These are phyloP conservation scores for Sugiyamaella pinicola DNA, from an alignment of 1,139 yeast genomes.

Conservation along the genomic window DNA sequence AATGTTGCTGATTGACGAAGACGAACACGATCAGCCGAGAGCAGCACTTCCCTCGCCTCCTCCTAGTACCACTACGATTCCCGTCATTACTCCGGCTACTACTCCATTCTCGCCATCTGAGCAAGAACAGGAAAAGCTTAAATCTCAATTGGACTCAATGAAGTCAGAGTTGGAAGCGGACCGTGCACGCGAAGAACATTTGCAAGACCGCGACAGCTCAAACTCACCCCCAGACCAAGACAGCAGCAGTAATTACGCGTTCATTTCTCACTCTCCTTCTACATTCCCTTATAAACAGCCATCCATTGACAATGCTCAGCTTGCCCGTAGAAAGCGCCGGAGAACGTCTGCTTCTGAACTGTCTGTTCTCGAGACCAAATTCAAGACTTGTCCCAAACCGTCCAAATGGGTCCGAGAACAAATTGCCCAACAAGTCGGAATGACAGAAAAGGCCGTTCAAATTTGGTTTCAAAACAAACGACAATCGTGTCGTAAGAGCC, in stretches of 20 bases:
- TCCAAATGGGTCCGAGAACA: conserved; percentile 71
- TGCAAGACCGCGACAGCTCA: too few species aligned
- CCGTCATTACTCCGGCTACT: conserved; percentile 22
- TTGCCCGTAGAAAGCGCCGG: conserved; percentile 91
- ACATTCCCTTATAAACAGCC: conserved; percentile 86
- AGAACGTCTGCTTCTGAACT: conserved; percentile 90
- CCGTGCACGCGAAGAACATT: not conserved
- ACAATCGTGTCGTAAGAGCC: conserved; percentile 70
- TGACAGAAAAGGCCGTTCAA: conserved; percentile 97
- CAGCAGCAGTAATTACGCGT: conserved; percentile 53
- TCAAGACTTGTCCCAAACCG: conserved; percentile 76
- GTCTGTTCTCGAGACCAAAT: conserved; percentile 76
- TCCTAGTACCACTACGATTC: conserved; percentile 1
- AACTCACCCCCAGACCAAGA: not conserved
- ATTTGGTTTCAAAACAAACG: conserved; percentile 98
- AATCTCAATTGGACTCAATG: conserved; percentile 18
- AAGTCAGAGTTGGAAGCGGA: conserved; percentile 4
- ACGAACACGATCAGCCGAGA: not conserved
- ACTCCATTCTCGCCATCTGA: conserved; percentile 24
- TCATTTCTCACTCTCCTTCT: conserved; percentile 79
- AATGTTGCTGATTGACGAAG: conserved; percentile 21
- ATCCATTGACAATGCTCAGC: conserved; percentile 79
- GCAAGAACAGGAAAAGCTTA: conserved; percentile 17
- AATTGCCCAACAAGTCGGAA: conserved; percentile 75
- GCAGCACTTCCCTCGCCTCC: not conserved